Conservation (phyloP, 352 stramenopile genomes). For the Plasmopara viticola region DNA sequence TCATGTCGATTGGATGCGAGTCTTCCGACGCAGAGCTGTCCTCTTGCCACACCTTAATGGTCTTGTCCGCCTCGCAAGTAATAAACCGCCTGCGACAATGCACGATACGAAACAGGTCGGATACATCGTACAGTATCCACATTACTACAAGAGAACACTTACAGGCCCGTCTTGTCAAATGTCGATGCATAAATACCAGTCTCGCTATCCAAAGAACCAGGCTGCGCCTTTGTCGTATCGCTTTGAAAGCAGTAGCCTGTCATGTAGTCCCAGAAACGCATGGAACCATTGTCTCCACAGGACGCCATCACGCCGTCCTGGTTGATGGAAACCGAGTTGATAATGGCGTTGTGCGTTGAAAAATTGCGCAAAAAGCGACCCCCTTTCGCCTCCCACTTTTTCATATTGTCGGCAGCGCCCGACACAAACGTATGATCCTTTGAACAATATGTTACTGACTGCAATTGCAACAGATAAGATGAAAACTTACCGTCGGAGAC, state of each 20-base stretch:
- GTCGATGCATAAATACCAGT: constrained; percentile 94
- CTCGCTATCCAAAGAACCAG: constrained; percentile 96
- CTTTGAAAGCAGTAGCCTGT: constrained; percentile 98
- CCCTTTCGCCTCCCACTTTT: constrained; percentile 97
- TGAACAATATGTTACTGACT: constrained; percentile 1
- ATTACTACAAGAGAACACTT: constrained; percentile 18
- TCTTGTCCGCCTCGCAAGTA: constrained; percentile 99
- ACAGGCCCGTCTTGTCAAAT: constrained; percentile 97
- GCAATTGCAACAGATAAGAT: background rate
- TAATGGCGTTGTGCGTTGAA: constrained; percentile 94
- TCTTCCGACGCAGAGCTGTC: constrained; percentile 93
- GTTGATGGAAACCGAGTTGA: constrained; percentile 98
- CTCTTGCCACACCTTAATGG: constrained; percentile 99
- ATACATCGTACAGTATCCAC: background rate
- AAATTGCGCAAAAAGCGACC: constrained; percentile 96
- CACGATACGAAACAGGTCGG: constrained; percentile 4
- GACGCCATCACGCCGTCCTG: constrained; percentile 96
- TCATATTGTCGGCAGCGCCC: constrained; percentile 96
- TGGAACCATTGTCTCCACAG: constrained; percentile 94
- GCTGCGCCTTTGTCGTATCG: constrained; percentile 90
- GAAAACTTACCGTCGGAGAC: constrained; percentile 61
- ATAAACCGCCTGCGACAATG: constrained; percentile 92
- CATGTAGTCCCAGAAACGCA: constrained; percentile 98
- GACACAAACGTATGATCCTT: constrained; percentile 96
- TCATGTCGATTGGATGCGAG: constrained; percentile 97